Evolutionary conservation across 1,139 yeast genomes (phyloP).

Genomic region (Suhomyces bribrorum): DNA sequence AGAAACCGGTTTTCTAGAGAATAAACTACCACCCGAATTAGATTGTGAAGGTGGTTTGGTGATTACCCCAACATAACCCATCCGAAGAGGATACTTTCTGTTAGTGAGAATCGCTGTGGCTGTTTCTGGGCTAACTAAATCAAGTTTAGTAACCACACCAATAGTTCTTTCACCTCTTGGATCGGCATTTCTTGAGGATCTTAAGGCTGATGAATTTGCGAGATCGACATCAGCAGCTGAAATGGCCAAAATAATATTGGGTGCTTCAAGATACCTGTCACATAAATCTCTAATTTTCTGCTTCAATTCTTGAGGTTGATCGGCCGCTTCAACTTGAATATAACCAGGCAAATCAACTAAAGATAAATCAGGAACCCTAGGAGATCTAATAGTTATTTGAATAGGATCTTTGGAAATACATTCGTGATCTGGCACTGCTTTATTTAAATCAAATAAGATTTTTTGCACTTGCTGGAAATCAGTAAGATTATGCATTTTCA

Average conservation of each 20-base stretch:
- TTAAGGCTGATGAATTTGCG: constrained; percentile 91
- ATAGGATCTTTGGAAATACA: constrained; percentile 91
- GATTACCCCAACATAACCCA: constrained; percentile 98
- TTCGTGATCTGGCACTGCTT: constrained; percentile 85
- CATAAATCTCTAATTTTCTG: constrained; percentile 77
- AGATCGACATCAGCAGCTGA: constrained; percentile 98
- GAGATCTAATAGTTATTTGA: constrained; percentile 85
- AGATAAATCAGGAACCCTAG: constrained; percentile 90
- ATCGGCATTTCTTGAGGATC: constrained; percentile 91
- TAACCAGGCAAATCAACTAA: constrained; percentile 96
- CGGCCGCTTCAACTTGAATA: constrained; percentile 94
- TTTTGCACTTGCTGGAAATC: constrained; percentile 88
- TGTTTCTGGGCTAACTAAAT: constrained; percentile 73
- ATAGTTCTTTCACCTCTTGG: constrained; percentile 94
- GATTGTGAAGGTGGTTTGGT: constrained; percentile 64
- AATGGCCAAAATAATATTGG: constrained; percentile 92
- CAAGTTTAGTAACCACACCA: constrained; percentile 93
- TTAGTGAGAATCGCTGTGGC: constrained; percentile 74
- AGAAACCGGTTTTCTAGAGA: constrained; percentile 38
- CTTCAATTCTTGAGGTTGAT: constrained; percentile 86
- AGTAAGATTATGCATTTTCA: constrained; percentile 76
- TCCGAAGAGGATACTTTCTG: constrained; percentile 80
- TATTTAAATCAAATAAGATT: constrained; percentile 78
- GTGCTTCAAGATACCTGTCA: constrained; percentile 81
- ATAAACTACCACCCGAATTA: constrained; percentile 27